phyloP scores from a whole-genome alignment of 495 filamentous ascomycete genomes.

The Acidiella bohemica region DNA sequence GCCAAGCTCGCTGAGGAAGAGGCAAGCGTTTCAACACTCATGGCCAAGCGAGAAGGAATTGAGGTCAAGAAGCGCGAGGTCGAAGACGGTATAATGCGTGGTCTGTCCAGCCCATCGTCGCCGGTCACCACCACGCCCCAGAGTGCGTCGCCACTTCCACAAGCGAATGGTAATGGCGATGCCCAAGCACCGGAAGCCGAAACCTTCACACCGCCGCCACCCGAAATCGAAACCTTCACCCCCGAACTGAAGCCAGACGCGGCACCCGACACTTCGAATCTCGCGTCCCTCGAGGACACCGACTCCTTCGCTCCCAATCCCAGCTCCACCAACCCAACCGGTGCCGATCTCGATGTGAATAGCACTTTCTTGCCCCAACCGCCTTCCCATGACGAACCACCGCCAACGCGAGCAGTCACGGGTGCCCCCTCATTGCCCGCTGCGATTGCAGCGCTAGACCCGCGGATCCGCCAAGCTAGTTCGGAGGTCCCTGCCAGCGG shows the following conservation, averaged over 20 bases:
- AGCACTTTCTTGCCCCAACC: neutral
- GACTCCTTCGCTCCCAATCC: neutral
- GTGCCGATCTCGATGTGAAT: neutral
- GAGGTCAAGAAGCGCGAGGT: conserved; percentile 73
- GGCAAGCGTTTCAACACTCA: conserved; percentile 42
- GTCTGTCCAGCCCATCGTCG: conserved; percentile 38
- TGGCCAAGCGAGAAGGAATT: conserved; percentile 46
- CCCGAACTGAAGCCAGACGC: conserved; percentile 7
- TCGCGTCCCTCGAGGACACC: neutral
- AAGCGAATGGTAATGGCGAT: conserved; percentile 25
- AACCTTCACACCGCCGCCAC: conserved; percentile 33
- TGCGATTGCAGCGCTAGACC: neutral
- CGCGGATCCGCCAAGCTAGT: conserved; percentile 7
- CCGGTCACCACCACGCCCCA: conserved; percentile 22
- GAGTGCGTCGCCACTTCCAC: neutral
- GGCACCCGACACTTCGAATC: neutral
- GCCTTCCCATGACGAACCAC: neutral
- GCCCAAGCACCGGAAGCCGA: conserved; percentile 63
- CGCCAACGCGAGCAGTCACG: neutral
- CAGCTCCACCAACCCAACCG: neutral
- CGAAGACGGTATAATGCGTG: conserved; percentile 75
- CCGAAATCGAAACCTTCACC: conserved; percentile 23
- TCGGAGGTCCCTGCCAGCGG: conserved; percentile 3
- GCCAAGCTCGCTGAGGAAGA: conserved; percentile 55
- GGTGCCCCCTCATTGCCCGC: neutral